Percentiles rank a stretch among this genome's conserved stretches.
phyloP scores from a whole-genome alignment of 2,329 filamentous ascomycete species.

The Aspergillus luchuensis region DNA sequence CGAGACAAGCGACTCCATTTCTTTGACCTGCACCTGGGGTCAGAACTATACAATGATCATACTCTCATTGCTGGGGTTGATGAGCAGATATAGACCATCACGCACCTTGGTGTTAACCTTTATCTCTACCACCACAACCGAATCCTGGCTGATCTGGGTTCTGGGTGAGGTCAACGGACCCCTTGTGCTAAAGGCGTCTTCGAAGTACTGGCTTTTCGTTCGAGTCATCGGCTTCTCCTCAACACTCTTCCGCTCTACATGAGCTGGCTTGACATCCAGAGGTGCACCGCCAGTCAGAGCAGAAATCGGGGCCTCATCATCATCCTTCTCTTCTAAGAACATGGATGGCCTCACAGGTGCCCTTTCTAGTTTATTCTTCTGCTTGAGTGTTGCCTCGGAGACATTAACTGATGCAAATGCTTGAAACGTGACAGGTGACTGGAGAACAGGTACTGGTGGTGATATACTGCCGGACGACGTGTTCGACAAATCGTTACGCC shows the following conservation, averaged over 20 bases:
- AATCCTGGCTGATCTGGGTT: slow-evolving; percentile 56
- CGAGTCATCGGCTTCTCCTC: slow-evolving; percentile 29
- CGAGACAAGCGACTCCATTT: slow-evolving; percentile 74
- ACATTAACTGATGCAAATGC: slow-evolving; percentile 16
- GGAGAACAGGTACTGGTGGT: slow-evolving; percentile 22
- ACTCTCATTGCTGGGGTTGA: not conserved
- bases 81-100: not conserved
- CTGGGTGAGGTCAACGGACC: slow-evolving; percentile 41
- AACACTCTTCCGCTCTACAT: slow-evolving; percentile 16
- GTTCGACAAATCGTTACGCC: slow-evolving; percentile 19
- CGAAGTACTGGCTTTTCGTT: slow-evolving; percentile 44
- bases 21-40: slow-evolving; percentile 56
- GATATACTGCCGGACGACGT: slow-evolving; percentile 20
- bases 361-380: slow-evolving; percentile 22
- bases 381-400: slow-evolving; percentile 23
- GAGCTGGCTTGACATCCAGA: slow-evolving; percentile 19
- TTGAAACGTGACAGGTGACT: slow-evolving; percentile 25
- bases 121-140: slow-evolving; percentile 64
- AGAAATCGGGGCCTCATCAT: slow-evolving; percentile 25
- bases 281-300: slow-evolving; percentile 17
- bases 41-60: slow-evolving; percentile 10
- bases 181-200: slow-evolving; percentile 42
- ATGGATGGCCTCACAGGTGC: slow-evolving; percentile 24
- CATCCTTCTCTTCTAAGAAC: slow-evolving; percentile 28
- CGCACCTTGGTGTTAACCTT: slow-evolving; percentile 65